A percentile compares a stretch with the other conserved stretches of the same genome.
These are phyloP conservation scores for Centaurea solstitialis DNA, from an alignment of 129 eudicot species.

Conservation along the genomic window DNA sequence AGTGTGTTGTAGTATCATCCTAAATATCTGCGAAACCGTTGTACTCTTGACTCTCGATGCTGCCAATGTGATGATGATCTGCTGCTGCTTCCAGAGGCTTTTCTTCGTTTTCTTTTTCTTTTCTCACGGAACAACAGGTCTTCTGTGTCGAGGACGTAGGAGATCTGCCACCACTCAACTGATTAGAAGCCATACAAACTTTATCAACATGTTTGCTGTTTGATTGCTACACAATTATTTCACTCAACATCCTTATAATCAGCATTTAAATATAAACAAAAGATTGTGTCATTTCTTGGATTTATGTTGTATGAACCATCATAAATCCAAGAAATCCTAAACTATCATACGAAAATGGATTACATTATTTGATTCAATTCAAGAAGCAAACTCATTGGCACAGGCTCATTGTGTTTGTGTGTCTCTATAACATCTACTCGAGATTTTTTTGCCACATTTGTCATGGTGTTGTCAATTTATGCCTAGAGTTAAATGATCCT, in stretches of 20 bases:
- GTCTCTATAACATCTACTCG: background rate
- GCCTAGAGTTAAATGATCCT: no score
- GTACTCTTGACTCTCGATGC: constrained; percentile 40
- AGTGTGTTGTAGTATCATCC: constrained; percentile 2
- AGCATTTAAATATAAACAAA: background rate
- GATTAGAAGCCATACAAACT: constrained; percentile 20
- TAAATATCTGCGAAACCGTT: constrained; percentile 67
- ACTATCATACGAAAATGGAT: background rate
- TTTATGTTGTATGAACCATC: no score
- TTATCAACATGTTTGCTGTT: constrained; percentile 15
- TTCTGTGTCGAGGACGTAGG: constrained; percentile 92
- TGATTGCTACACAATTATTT: background rate
- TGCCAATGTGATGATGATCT: background rate
- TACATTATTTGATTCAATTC: background rate
- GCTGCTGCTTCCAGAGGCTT: constrained; percentile 7
- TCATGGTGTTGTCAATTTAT: background rate
- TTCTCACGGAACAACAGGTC: constrained; percentile 67
- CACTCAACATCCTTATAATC: background rate
- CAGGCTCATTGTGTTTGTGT: no score
- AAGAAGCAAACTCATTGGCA: background rate
- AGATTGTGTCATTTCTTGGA: no score
- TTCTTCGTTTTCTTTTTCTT: constrained; percentile 36
- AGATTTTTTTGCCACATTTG: background rate
- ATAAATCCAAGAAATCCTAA: no score
- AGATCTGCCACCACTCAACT: constrained; percentile 63